Evolutionary conservation across 169 alveolate genomes (phyloP).

Genomic region (Plasmodium cynomolgi): DNA sequence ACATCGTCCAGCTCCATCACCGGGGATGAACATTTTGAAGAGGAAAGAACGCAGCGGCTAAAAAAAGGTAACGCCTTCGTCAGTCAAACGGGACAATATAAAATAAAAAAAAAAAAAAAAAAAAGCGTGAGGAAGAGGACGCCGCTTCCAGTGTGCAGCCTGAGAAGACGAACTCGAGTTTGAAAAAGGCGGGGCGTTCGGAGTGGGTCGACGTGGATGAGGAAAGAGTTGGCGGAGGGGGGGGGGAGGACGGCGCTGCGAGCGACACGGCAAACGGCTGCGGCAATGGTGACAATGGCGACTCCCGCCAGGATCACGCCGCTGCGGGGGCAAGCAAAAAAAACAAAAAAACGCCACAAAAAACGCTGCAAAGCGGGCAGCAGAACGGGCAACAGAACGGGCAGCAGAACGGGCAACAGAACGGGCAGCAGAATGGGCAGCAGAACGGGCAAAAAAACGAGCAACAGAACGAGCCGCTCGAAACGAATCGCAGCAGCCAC

Average conservation of each 20-base stretch:
- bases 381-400: neutral
- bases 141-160: neutral
- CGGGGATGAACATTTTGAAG: neutral
- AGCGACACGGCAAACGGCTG: neutral
- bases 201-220: neutral
- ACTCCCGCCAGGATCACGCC: neutral
- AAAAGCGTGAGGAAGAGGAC: neutral
- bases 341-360: neutral
- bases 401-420: neutral
- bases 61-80: neutral
- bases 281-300: too few relatives aligned
- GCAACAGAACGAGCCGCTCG: neutral
- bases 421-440: neutral
- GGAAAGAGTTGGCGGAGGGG: too few relatives aligned
- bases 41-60: neutral
- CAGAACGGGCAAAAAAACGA: neutral
- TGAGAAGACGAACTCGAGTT: neutral
- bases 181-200: neutral
- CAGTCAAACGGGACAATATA: neutral
- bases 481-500: conserved; percentile 2
- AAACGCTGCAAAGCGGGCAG: neutral
- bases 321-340: neutral
- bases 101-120: neutral
- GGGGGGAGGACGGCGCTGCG: neutral
- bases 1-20: neutral